A percentile compares a stretch with the other conserved stretches of the same genome.
phyloP scores from a whole-genome alignment of 495 filamentous ascomycete species.

The Polyplosphaeria fusca region DNA sequence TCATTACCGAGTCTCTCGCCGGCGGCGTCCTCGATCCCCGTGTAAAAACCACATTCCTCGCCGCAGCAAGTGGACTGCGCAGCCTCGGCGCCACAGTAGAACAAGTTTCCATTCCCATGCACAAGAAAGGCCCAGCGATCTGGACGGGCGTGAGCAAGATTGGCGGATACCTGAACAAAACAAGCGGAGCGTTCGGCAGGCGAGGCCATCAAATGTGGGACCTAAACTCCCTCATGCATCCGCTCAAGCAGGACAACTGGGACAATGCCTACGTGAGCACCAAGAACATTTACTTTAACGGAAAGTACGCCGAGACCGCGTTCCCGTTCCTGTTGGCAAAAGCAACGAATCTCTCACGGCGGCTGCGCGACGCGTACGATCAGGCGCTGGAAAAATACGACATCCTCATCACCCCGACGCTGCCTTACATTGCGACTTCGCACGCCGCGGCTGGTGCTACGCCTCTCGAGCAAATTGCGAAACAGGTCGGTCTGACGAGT shows the following conservation, averaged over 20 bases:
- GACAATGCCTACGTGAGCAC: conserved; percentile 37
- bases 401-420: conserved; percentile 48
- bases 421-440: conserved; percentile 42
- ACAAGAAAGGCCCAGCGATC: conserved; percentile 47
- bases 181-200: conserved; percentile 45
- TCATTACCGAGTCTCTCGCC: conserved; percentile 52
- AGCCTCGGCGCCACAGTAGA: conserved; percentile 52
- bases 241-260: conserved; percentile 44
- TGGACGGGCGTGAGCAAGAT: conserved; percentile 52
- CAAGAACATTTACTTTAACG: conserved; percentile 39
- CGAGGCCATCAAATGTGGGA: conserved; percentile 45
- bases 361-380: conserved; percentile 49
- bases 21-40: conserved; percentile 44
- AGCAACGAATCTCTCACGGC: conserved; percentile 44
- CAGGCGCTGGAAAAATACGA: conserved; percentile 44
- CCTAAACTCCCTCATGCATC: conserved; percentile 42
- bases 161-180: conserved; percentile 44
- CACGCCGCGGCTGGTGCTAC: conserved; percentile 20
- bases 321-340: conserved; percentile 42
- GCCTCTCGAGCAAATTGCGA: conserved; percentile 32
- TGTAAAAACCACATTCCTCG: conserved; percentile 45
- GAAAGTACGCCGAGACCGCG: conserved; percentile 33
- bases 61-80: conserved; percentile 47
- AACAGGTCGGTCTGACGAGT: conserved; percentile 44
- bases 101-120: conserved; percentile 53